These are phyloP conservation scores for Pseudopyrenochaeta lycopersici DNA, from an alignment of 2,329 filamentous ascomycete species.

Conservation along the genomic window DNA sequence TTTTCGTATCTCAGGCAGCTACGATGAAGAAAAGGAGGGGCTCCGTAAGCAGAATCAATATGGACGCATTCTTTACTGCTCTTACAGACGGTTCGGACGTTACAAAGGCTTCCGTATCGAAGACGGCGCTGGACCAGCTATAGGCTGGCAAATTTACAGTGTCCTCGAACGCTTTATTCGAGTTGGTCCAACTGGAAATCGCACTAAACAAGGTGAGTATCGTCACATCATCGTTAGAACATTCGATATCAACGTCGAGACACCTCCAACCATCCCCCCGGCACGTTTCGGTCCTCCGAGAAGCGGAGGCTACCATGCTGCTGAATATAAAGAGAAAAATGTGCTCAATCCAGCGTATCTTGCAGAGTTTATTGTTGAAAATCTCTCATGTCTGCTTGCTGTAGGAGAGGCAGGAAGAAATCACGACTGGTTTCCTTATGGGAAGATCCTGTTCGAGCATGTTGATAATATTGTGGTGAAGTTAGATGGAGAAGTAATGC, in stretches of 20 bases:
- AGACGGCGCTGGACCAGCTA: conserved; percentile 6
- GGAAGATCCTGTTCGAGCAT: neutral
- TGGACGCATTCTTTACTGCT: neutral
- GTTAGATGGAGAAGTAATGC: neutral
- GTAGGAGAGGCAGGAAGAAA: neutral
- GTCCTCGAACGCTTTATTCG: conserved; percentile 25
- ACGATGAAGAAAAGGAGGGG: neutral
- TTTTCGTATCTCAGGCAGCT: conserved; percentile 17
- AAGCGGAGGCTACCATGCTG: neutral
- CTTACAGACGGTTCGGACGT: neutral
- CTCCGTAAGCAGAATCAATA: neutral
- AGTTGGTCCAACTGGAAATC: conserved; percentile 11
- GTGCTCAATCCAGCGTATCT: neutral
- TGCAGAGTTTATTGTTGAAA: neutral
- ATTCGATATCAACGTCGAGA: conserved; percentile 22
- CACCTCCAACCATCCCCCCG: neutral
- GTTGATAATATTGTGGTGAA: neutral
- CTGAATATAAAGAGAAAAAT: neutral
- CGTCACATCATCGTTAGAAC: conserved; percentile 14
- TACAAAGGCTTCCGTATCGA: conserved; percentile 11
- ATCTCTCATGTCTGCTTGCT: neutral
- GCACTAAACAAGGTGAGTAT: neutral
- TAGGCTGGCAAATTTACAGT: conserved; percentile 21
- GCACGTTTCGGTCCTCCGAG: neutral
- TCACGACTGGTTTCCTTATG: neutral